Conservation (phyloP, 192 early-diverging fungal genomes). For the Podila epigama region DNA sequence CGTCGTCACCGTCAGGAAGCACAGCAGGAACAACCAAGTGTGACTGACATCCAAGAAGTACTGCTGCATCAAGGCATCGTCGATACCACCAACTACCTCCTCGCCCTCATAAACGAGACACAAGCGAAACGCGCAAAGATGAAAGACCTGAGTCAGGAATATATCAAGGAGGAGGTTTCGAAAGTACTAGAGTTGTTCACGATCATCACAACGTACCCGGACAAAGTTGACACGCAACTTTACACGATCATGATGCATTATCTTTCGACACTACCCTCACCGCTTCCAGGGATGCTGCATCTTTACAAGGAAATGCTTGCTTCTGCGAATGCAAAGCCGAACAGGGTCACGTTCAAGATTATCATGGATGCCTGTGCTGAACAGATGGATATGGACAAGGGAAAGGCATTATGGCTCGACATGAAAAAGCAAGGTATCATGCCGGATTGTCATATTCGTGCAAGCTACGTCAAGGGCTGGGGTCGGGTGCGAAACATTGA, state of each 20-base stretch:
- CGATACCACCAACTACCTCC: slow-evolving; percentile 30
- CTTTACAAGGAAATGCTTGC: slow-evolving; percentile 36
- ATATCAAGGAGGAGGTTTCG: slow-evolving; percentile 36
- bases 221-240: slow-evolving; percentile 22
- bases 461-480: slow-evolving; percentile 35
- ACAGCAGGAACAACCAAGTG: background rate
- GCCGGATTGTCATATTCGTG: slow-evolving; percentile 18
- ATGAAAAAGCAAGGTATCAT: slow-evolving; percentile 4
- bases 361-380: slow-evolving; percentile 44
- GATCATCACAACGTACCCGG: slow-evolving; percentile 17
- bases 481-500: slow-evolving; percentile 16
- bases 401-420: slow-evolving; percentile 17
- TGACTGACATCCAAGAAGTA: background rate
- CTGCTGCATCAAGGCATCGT: slow-evolving; percentile 8
- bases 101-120: slow-evolving; percentile 37
- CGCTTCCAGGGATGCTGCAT: slow-evolving; percentile 38
- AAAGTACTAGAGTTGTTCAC: slow-evolving; percentile 42
- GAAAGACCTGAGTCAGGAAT: slow-evolving; percentile 11
- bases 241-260: slow-evolving; percentile 51
- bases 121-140: background rate
- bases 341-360: slow-evolving; percentile 26
- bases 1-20: too few species aligned
- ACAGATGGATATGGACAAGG: slow-evolving; percentile 43
- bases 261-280: slow-evolving; percentile 39
- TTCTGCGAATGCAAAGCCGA: slow-evolving; percentile 14